Percentiles rank a stretch among this genome's conserved stretches.
Conservation (phyloP, 805 yeast genomes). For the Hanseniaspora lindneri region DNA sequence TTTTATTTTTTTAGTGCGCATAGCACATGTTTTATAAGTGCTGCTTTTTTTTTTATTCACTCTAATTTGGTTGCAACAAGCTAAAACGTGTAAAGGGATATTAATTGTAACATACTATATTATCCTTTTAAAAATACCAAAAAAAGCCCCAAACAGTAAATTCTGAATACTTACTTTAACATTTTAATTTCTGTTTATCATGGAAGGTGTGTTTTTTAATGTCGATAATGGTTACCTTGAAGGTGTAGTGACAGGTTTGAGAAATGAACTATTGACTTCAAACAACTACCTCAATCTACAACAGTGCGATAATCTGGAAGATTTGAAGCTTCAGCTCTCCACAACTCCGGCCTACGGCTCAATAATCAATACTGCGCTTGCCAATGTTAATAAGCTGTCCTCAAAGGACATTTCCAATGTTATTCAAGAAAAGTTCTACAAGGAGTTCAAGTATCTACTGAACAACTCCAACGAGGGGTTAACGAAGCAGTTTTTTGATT, state of each 20-base stretch:
- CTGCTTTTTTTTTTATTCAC: neutral
- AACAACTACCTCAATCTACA: constrained; percentile 84
- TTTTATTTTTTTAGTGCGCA: no score
- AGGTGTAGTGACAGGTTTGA: constrained; percentile 89
- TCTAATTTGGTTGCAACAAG: neutral
- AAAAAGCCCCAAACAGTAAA: no score
- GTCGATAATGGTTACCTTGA: constrained; percentile 83
- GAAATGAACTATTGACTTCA: constrained; percentile 62
- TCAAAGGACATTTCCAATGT: constrained; percentile 24
- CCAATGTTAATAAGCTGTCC: constrained; percentile 67
- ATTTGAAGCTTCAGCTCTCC: constrained; percentile 81
- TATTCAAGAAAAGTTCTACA: constrained; percentile 71
- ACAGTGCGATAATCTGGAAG: constrained; percentile 92
- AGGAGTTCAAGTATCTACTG: constrained; percentile 74
- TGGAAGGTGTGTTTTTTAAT: constrained; percentile 93
- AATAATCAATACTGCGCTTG: constrained; percentile 68
- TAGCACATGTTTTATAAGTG: no score
- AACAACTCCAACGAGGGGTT: constrained; percentile 67
- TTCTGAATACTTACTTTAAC: neutral
- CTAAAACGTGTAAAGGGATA: neutral
- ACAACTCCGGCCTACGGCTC: constrained; percentile 87
- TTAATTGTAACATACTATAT: neutral
- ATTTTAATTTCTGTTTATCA: constrained; percentile 23
- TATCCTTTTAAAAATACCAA: no score
- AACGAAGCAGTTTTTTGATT: constrained; percentile 75